Conservation (phyloP, 2,329 filamentous ascomycete species). For the Pseudogymnoascus pannorum region DNA sequence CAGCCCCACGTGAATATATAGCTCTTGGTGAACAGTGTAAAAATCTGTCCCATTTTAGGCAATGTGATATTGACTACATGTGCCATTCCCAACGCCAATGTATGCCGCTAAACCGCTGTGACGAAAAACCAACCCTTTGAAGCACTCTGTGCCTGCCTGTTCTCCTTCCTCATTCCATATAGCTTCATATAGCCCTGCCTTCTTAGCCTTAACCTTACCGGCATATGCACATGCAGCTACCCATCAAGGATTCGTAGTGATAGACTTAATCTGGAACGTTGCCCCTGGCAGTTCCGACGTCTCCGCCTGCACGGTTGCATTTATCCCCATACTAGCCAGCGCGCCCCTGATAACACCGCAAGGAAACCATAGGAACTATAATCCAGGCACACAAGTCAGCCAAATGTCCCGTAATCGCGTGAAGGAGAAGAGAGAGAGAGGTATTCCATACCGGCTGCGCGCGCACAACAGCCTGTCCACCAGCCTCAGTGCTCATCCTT, state of each 20-base stretch:
- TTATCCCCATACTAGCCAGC: constrained; percentile 85
- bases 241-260: constrained; percentile 53
- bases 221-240: not conserved
- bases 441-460: constrained; percentile 65
- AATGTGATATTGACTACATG: constrained; percentile 2
- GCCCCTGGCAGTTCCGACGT: constrained; percentile 78
- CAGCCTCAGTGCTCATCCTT: constrained; percentile 78
- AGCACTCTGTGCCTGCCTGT: not conserved
- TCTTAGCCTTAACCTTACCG: not conserved
- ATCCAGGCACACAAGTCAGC: constrained; percentile 4
- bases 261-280: constrained; percentile 92
- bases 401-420: constrained; percentile 17
- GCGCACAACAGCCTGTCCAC: constrained; percentile 62
- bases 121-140: not conserved
- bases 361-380: constrained; percentile 86
- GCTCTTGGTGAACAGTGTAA: not conserved
- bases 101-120: constrained; percentile 25
- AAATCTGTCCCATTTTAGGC: not conserved
- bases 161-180: not conserved
- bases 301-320: constrained; percentile 86
- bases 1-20: not conserved
- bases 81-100: constrained; percentile 14
- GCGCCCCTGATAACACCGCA: constrained; percentile 88
- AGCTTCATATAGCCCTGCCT: not conserved
- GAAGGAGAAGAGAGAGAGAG: constrained; percentile 11